Evolutionary conservation across 441 rosid genomes (phyloP), one percentile per base, ranked within the genome.

Genomic region (Eruca vesicaria): DNA sequence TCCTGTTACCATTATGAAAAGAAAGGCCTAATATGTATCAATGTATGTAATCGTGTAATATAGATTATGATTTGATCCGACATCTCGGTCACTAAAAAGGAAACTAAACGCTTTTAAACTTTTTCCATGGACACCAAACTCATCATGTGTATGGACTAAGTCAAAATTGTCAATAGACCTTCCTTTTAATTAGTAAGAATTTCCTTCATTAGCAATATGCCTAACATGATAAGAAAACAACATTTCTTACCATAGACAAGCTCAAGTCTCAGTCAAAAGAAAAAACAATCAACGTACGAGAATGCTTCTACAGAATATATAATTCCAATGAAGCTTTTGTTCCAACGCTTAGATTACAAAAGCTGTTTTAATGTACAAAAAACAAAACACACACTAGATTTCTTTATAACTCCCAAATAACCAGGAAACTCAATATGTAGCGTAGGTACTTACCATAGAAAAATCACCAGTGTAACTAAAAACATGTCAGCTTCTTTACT

Each of bases 11-110:
- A 59, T 59, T 59, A 29, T 52, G 28, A 35, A 23, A 72, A 63
- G 63, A 52, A 59, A 35, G 53, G 18, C 15, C 63, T 35, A 72
- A 35, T 48, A 71, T 72, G 29, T 23, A 72, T 72, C n/a, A n/a
- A n/a, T 72, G 29, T 23, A 72, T 72, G 62, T 33, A 21, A 63
- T 62, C 53, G 9, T 50, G 28, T 72, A 21, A 41, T 26, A 41
- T 58, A 61, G 59, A 55, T 35, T 59, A 59, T 59, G 41, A 59
- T 59, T 59, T 59, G 21, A 29, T 7, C 63, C 21, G 14, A 31
- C 21, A 31, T 59, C 21, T 59, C 7, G 60, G 12, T 21, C 68
- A 60, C 12, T n/a, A 45, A 61, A 33, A 60, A 60, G 48, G 43
- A 31, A 41, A 41, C 15, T 28, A 41, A 61, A 35, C 48, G 12